Conservation (phyloP, 805 yeast species). For the Limtongia smithiae region DNA sequence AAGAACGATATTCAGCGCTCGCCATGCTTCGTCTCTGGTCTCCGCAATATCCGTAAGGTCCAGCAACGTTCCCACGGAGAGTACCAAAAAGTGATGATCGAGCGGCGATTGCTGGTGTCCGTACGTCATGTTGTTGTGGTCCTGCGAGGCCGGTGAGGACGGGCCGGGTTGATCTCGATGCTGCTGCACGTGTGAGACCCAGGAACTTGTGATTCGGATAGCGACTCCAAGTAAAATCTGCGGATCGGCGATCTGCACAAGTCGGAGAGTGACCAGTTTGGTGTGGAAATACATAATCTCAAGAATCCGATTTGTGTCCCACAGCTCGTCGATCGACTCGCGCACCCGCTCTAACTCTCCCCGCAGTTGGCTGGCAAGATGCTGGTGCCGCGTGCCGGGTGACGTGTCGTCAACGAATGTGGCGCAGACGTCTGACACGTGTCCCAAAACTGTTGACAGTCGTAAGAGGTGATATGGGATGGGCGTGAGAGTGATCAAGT, state of each 20-base stretch:
- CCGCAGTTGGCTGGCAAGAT: slow-evolving; percentile 17
- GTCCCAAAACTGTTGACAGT: slow-evolving; percentile 30
- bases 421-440: slow-evolving; percentile 23
- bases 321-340: slow-evolving; percentile 29
- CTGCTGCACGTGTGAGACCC: slow-evolving; percentile 4
- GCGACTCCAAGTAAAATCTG: slow-evolving; percentile 28
- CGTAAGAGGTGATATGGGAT: slow-evolving; percentile 25
- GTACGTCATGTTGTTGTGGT: neutral
- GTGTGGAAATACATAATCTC: slow-evolving; percentile 29
- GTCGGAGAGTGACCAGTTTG: slow-evolving; percentile 21
- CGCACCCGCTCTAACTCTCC: slow-evolving; percentile 31
- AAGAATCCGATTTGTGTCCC: slow-evolving; percentile 26
- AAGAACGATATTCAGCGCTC: slow-evolving; percentile 8
- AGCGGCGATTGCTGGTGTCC: slow-evolving; percentile 4
- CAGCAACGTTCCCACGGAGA: slow-evolving; percentile 27
- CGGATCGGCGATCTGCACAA: slow-evolving; percentile 23
- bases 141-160: neutral
- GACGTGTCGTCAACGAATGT: slow-evolving; percentile 8
- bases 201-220: slow-evolving; percentile 18
- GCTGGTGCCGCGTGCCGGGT: slow-evolving; percentile 5
- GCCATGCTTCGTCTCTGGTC: slow-evolving; percentile 27
- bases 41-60: slow-evolving; percentile 26
- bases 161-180: neutral
- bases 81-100: slow-evolving; percentile 29
- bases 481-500: slow-evolving; percentile 14